Evolutionary conservation across 371 early-diverging fungal species (phyloP).

Genomic region (Mucor plumbeus): DNA sequence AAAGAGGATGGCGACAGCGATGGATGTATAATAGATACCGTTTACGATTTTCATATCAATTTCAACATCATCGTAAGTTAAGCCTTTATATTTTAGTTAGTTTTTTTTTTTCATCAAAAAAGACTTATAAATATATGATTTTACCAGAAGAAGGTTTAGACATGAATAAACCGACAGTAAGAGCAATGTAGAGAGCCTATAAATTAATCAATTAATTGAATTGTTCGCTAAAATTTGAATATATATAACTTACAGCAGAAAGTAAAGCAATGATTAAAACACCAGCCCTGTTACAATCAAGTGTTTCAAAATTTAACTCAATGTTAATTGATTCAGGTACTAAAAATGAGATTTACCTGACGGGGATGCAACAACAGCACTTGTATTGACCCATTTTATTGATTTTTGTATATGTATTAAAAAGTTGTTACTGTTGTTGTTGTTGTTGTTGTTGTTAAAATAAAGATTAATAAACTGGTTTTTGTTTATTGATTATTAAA

Average conservation of each 20-base stretch:
- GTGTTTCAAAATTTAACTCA: background rate
- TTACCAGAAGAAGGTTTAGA: conserved; percentile 9
- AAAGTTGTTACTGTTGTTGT: background rate
- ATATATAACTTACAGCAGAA: conserved; percentile 24
- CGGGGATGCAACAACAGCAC: conserved; percentile 35
- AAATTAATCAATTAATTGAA: background rate
- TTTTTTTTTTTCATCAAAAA: background rate
- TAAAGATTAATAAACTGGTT: background rate
- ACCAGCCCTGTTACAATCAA: conserved; percentile 28
- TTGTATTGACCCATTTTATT: conserved; percentile 32
- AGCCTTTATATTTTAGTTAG: background rate
- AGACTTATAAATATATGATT: background rate
- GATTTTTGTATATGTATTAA: background rate
- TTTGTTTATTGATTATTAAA: background rate
- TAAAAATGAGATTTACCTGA: conserved; percentile 19
- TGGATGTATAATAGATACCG: conserved; percentile 23
- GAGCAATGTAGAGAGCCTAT: conserved; percentile 27
- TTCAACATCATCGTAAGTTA: background rate
- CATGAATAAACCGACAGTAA: conserved; percentile 23
- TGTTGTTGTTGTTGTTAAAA: background rate
- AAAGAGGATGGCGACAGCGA: conserved; percentile 31
- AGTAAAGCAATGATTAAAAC: conserved; percentile 35
- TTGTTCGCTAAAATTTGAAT: background rate
- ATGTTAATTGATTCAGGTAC: background rate
- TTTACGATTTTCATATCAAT: background rate